Percentiles rank a stretch among this genome's conserved stretches.
phyloP scores from a whole-genome alignment of 2,329 filamentous ascomycete species.

The Clarireedia paspali region DNA sequence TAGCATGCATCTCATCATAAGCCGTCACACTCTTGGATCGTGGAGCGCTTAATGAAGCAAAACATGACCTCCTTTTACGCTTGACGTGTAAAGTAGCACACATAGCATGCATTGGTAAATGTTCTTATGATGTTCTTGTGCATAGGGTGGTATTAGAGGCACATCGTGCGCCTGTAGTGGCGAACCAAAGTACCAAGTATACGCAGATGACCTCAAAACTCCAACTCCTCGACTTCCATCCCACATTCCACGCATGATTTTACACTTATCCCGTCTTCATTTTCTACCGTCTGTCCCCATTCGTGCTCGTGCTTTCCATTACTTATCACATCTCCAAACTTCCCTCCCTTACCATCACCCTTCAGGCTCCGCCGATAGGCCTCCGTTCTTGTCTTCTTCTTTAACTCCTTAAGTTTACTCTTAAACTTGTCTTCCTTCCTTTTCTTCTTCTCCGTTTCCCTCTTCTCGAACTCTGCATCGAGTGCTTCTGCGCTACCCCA shows the following conservation, averaged over 20 bases:
- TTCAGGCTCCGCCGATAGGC: conserved; percentile 70
- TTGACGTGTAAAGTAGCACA: too few species aligned
- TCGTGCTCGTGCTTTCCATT: conserved; percentile 78
- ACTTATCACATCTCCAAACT: conserved; percentile 72
- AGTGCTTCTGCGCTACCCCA: conserved; percentile 84
- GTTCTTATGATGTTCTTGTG: too few species aligned
- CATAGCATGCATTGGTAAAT: too few species aligned
- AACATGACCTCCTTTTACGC: too few species aligned
- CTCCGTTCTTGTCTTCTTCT: conserved; percentile 88
- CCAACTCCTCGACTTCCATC: conserved; percentile 69
- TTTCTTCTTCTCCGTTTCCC: conserved; percentile 72
- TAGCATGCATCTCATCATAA: too few species aligned
- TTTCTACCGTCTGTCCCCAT: conserved; percentile 67
- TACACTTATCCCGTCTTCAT: conserved; percentile 64
- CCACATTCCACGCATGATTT: conserved; percentile 74
- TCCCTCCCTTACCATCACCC: conserved; percentile 38
- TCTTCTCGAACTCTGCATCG: conserved; percentile 78
- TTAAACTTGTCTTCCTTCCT: conserved; percentile 90
- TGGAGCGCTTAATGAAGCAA: too few species aligned
- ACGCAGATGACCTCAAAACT: conserved; percentile 19
- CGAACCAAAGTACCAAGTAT: too few species aligned
- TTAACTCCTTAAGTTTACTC: conserved; percentile 78
- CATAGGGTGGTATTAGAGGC: too few species aligned
- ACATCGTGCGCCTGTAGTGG: too few species aligned
- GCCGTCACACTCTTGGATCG: too few species aligned